Conservation (phyloP, 2,329 filamentous ascomycete genomes). For the Calycina marina region DNA sequence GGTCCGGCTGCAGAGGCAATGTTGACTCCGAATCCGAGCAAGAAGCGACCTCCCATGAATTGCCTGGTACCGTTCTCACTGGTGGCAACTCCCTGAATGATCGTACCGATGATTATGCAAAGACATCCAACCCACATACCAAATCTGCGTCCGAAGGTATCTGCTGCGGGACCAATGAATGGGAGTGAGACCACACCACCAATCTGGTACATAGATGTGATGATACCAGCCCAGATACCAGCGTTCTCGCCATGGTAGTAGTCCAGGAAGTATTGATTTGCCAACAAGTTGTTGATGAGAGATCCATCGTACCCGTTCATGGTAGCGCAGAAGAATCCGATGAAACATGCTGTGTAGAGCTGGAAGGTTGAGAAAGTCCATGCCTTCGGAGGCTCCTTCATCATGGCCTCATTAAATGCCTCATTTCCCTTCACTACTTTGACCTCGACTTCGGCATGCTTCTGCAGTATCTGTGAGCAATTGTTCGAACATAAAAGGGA, state of each 20-base stretch:
- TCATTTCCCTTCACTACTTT: constrained; percentile 36
- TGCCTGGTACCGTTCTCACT: constrained; percentile 22
- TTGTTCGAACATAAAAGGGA: too few species aligned
- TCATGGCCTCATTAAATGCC: constrained; percentile 38
- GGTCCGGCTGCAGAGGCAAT: constrained; percentile 32
- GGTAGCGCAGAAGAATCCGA: constrained; percentile 34
- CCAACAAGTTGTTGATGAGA: constrained; percentile 33
- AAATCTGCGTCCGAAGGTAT: constrained; percentile 31
- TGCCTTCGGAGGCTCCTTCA: constrained; percentile 34
- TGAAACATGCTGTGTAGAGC: constrained; percentile 30
- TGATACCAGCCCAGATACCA: constrained; percentile 33
- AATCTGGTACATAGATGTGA: constrained; percentile 37
- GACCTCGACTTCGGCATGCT: constrained; percentile 20
- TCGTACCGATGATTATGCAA: constrained; percentile 30
- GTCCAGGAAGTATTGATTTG: constrained; percentile 27
- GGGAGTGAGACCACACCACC: constrained; percentile 32
- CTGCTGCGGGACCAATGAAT: constrained; percentile 31
- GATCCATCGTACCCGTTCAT: constrained; percentile 39
- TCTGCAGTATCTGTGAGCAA: too few species aligned
- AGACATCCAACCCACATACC: constrained; percentile 33
- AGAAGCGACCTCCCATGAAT: constrained; percentile 42
- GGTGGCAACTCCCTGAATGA: constrained; percentile 29
- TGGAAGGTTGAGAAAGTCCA: constrained; percentile 27
- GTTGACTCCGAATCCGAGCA: constrained; percentile 42
- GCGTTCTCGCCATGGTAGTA: constrained; percentile 28